Percentiles rank a stretch among this genome's conserved stretches.
Evolutionary conservation across 148 eudicot genomes (phyloP).

Genomic region (Agrostemma githago): DNA sequence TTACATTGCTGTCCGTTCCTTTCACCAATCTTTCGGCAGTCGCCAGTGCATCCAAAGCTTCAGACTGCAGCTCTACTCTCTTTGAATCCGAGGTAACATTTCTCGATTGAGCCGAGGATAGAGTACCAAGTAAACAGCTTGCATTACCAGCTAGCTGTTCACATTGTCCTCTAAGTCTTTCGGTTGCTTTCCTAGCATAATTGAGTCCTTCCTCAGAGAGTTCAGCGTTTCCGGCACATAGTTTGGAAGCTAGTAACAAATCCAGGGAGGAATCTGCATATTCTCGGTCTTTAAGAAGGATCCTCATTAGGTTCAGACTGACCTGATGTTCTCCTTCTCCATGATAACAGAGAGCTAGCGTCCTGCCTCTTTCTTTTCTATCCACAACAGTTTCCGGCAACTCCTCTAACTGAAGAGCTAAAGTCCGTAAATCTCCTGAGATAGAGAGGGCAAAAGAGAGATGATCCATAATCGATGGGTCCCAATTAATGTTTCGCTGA

Average conservation of each 20-base stretch:
- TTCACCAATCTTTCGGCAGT: conserved; percentile 38
- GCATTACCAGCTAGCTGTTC: conserved; percentile 39
- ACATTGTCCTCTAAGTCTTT: conserved; percentile 32
- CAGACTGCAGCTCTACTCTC: conserved; percentile 46
- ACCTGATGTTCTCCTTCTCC: conserved; percentile 51
- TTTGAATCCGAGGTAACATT: conserved; percentile 42
- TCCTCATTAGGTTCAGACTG: conserved; percentile 52
- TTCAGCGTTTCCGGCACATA: conserved; percentile 30
- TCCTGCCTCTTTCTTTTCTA: conserved; percentile 38
- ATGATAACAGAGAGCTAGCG: conserved; percentile 64
- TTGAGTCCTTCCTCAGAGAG: conserved; percentile 40
- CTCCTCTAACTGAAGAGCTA: conserved; percentile 60
- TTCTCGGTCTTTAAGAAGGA: conserved; percentile 45
- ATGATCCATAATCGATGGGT: conserved; percentile 68
- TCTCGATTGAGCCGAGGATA: conserved; percentile 47
- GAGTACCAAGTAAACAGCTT: conserved; percentile 51
- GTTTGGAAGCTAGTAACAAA: conserved; percentile 51
- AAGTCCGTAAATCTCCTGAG: conserved; percentile 39
- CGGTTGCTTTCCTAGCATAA: conserved; percentile 33
- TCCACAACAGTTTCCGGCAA: conserved; percentile 50
- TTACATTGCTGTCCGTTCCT: conserved; percentile 33
- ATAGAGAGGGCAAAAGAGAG: conserved; percentile 68
- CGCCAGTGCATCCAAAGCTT: conserved; percentile 56
- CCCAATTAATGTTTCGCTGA: conserved; percentile 49
- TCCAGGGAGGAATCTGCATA: conserved; percentile 34